These are phyloP conservation scores for Draba incana DNA, from an alignment of 345 rosid genomes.

Conservation along the genomic window DNA sequence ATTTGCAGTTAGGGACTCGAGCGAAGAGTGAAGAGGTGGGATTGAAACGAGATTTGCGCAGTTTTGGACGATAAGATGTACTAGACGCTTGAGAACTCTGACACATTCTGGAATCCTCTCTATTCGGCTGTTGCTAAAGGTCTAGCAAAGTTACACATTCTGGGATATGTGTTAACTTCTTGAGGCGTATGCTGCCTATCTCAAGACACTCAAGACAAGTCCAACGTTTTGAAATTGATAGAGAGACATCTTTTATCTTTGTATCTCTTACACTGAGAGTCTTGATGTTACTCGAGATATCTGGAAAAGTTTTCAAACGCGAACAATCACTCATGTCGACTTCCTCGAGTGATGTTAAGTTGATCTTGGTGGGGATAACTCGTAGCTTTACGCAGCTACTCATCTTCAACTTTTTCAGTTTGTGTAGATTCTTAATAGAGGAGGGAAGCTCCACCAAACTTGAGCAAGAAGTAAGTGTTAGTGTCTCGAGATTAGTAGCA, in stretches of 20 bases:
- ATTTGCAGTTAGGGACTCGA: not conserved
- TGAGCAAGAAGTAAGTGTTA: not conserved
- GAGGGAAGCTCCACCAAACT: constrained; percentile 21
- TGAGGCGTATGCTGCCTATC: not conserved
- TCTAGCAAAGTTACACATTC: not conserved
- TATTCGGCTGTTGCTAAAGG: not conserved
- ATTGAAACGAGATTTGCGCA: not conserved
- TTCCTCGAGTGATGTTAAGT: constrained; percentile 6
- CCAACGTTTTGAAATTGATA: not conserved
- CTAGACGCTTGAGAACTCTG: not conserved
- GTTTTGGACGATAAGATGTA: accelerated
- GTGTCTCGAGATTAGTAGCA: constrained; percentile 17
- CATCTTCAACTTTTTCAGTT: constrained; percentile 2
- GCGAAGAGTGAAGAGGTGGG: not conserved
- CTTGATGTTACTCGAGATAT: not conserved
- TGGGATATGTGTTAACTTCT: constrained; percentile 11
- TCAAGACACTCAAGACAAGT: not conserved
- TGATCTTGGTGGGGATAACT: not conserved
- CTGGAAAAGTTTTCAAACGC: constrained; percentile 5
- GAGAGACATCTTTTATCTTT: constrained; percentile 5
- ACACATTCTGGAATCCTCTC: not conserved
- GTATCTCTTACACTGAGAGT: not conserved
- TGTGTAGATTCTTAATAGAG: not conserved
- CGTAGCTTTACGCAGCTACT: not conserved
- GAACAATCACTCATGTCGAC: not conserved